Percentiles rank a stretch among this genome's conserved stretches.
These are phyloP conservation scores for Xylaria sp. DNA, from an alignment of 2,329 filamentous ascomycete genomes.

Conservation along the genomic window DNA sequence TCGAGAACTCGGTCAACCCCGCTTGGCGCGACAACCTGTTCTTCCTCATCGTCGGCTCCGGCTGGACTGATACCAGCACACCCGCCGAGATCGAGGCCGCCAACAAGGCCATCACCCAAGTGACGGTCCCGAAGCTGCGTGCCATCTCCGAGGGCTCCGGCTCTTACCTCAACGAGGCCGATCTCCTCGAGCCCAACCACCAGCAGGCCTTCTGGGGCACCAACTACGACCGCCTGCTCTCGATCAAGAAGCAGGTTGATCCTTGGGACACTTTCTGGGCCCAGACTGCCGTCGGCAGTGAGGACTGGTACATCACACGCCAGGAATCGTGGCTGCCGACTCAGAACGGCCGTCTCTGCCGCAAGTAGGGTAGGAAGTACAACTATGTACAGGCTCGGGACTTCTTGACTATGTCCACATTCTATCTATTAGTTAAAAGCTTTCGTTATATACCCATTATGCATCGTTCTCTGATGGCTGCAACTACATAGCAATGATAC, in stretches of 20 bases:
- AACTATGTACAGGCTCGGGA: neutral
- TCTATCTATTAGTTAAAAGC: neutral
- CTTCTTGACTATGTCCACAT: neutral
- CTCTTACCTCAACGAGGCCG: slow-evolving; percentile 36
- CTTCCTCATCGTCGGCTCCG: slow-evolving; percentile 41
- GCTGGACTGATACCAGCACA: slow-evolving; percentile 31
- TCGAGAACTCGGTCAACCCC: slow-evolving; percentile 42
- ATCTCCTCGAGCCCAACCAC: slow-evolving; percentile 36
- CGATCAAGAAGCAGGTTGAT: slow-evolving; percentile 35
- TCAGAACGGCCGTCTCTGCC: slow-evolving; percentile 34
- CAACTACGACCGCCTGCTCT: slow-evolving; percentile 33
- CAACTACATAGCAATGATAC: neutral
- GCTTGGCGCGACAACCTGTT: slow-evolving; percentile 51
- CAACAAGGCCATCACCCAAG: slow-evolving; percentile 35
- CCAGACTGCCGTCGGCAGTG: slow-evolving; percentile 36
- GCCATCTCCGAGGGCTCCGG: slow-evolving; percentile 33
- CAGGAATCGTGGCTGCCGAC: slow-evolving; percentile 33
- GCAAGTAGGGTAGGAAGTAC: slow-evolving; percentile 15
- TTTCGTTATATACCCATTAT: neutral
- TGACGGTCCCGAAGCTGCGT: slow-evolving; percentile 40
- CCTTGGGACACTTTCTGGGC: slow-evolving; percentile 36
- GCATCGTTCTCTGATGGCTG: neutral
- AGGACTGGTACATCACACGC: slow-evolving; percentile 31
- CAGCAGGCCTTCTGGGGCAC: slow-evolving; percentile 35
- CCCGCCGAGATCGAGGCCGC: slow-evolving; percentile 32